phyloP scores from a whole-genome alignment of 768 basidiomycete genomes.

The Phanerodontia chrysosporium region DNA sequence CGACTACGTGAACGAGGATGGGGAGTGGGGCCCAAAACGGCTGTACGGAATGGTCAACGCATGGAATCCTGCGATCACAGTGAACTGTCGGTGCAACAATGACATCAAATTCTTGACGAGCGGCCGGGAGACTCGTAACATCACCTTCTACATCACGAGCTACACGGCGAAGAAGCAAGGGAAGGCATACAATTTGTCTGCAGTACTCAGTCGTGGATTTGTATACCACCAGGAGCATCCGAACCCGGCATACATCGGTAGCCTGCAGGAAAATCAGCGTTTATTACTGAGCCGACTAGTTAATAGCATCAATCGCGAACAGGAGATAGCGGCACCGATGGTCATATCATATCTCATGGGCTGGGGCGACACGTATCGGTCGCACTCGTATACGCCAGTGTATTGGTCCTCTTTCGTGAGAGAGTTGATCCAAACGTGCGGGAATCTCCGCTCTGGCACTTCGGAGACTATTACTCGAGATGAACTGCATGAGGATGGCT shows the following conservation, averaged over 20 bases:
- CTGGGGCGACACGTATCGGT: conserved; percentile 34
- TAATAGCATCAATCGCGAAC: conserved; percentile 31
- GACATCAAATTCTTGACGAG: conserved; percentile 38
- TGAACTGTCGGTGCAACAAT: conserved; percentile 33
- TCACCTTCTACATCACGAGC: conserved; percentile 31
- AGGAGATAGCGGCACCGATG: conserved; percentile 35
- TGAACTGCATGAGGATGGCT: too few relatives aligned
- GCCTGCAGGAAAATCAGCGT: conserved; percentile 15
- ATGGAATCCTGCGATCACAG: conserved; percentile 23
- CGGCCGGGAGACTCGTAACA: conserved; percentile 28
- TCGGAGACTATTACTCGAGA: too few relatives aligned
- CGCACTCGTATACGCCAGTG: conserved; percentile 32
- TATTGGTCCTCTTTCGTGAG: conserved; percentile 27
- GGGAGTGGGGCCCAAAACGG: conserved; percentile 16
- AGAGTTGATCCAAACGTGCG: too few relatives aligned
- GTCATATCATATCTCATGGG: conserved; percentile 40
- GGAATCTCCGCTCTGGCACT: too few relatives aligned
- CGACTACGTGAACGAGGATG: conserved; percentile 13
- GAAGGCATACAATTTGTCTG: conserved; percentile 31
- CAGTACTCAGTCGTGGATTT: conserved; percentile 17
- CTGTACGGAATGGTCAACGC: conserved; percentile 18
- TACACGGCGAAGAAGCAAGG: conserved; percentile 37
- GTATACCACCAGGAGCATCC: conserved; percentile 24
- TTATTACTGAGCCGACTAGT: neutral
- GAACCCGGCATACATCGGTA: conserved; percentile 11